phyloP scores from a whole-genome alignment of 345 rosid species.

The Barbarea vulgaris region DNA sequence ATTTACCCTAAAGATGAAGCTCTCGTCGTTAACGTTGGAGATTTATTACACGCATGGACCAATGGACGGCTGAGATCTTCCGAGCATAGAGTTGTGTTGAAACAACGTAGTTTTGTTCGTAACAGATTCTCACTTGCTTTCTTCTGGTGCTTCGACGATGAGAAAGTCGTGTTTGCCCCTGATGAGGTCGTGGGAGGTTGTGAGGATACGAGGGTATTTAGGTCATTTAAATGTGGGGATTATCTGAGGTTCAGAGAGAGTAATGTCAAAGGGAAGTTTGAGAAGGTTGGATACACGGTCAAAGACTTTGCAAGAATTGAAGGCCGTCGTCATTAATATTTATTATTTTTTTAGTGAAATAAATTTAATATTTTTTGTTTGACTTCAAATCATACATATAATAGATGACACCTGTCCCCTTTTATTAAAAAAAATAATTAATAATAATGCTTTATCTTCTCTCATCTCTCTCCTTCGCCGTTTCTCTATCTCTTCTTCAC shows the following conservation, averaged over 20 bases:
- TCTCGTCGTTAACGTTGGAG: slow-evolving; percentile 75
- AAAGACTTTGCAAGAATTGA: slow-evolving; percentile 64
- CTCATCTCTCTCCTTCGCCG: too few species aligned
- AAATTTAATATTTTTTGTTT: background rate
- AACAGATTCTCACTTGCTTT: slow-evolving; percentile 69
- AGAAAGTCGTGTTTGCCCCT: slow-evolving; percentile 62
- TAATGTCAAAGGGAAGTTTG: slow-evolving; percentile 71
- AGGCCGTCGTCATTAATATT: background rate
- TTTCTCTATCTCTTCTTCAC: too few species aligned
- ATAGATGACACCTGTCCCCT: too few species aligned
- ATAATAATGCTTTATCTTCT: too few species aligned
- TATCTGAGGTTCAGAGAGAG: slow-evolving; percentile 71
- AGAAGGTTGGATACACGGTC: slow-evolving; percentile 68
- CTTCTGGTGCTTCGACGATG: slow-evolving; percentile 77
- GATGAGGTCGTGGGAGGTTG: slow-evolving; percentile 55
- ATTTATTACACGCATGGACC: slow-evolving; percentile 86
- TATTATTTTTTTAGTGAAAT: background rate
- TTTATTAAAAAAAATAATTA: too few species aligned
- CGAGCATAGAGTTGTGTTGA: slow-evolving; percentile 68
- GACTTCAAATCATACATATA: background rate
- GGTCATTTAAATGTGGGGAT: slow-evolving; percentile 60
- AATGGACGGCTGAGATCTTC: slow-evolving; percentile 75
- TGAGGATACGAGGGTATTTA: slow-evolving; percentile 51
- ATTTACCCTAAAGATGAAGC: slow-evolving; percentile 54
- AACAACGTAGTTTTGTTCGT: slow-evolving; percentile 22